phyloP scores from a whole-genome alignment of 1,284 basidiomycete species.

The Rhodotorula sp. region DNA sequence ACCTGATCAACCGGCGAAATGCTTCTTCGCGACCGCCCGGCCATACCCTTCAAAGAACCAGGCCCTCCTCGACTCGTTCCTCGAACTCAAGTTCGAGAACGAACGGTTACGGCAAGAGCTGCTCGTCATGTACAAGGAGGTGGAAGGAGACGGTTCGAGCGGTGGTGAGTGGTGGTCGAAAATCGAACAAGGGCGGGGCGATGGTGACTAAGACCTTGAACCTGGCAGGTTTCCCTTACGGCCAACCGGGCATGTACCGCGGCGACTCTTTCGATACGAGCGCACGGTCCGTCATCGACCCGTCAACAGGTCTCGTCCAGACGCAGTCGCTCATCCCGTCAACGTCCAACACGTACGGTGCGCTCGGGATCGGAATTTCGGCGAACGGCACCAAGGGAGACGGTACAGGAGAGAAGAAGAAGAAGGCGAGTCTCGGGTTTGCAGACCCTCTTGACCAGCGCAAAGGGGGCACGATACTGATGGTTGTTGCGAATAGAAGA shows the following conservation, averaged over 20 bases:
- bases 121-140: conserved; percentile 43
- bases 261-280: conserved; percentile 18
- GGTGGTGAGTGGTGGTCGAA: conserved; percentile 1
- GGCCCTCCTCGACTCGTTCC: conserved; percentile 69
- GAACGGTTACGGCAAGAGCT: conserved; percentile 56
- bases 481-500: conserved; percentile 61
- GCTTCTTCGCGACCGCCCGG: conserved; percentile 69
- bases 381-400: conserved; percentile 32
- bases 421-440: conserved; percentile 31
- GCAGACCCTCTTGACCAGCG: no score
- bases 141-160: conserved; percentile 35
- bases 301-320: conserved; percentile 38
- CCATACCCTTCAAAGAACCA: conserved; percentile 71
- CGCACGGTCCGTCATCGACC: conserved; percentile 33
- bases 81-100: conserved; percentile 75
- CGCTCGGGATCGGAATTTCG: conserved; percentile 43
- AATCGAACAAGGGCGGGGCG: not conserved
- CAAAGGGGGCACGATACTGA: conserved; percentile 22
- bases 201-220: not conserved
- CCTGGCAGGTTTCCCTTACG: conserved; percentile 12
- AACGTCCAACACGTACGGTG: conserved; percentile 43
- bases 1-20: conserved; percentile 48
- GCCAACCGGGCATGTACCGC: conserved; percentile 21
- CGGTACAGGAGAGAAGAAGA: conserved; percentile 42
- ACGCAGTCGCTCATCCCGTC: conserved; percentile 39